Percentiles rank a stretch among this genome's conserved stretches.
phyloP scores from a whole-genome alignment of 495 filamentous ascomycete genomes.

The Penicillium egyptiacum region DNA sequence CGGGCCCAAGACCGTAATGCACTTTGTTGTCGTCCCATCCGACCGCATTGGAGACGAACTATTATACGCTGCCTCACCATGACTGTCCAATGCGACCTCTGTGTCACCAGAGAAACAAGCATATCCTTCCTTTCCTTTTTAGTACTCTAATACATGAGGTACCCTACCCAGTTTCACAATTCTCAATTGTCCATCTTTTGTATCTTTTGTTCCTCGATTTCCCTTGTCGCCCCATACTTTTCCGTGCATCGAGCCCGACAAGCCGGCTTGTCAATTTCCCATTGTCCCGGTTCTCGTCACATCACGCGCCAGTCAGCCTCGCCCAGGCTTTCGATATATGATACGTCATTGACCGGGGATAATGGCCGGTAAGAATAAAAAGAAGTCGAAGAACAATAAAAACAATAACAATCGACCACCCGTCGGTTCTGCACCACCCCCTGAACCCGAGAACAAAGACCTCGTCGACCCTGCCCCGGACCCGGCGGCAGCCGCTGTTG shows the following conservation, averaged over 20 bases:
- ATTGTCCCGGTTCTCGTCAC: constrained; percentile 33
- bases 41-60: constrained; percentile 34
- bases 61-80: constrained; percentile 48
- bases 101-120: constrained; percentile 28
- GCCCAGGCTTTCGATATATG: constrained; percentile 28
- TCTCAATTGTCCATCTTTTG: constrained; percentile 31
- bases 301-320: constrained; percentile 28
- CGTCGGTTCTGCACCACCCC: constrained; percentile 29
- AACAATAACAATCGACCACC: constrained; percentile 34
- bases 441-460: constrained; percentile 22
- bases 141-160: constrained; percentile 35
- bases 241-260: constrained; percentile 33
- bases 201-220: constrained; percentile 18
- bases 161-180: constrained; percentile 29
- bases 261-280: constrained; percentile 31
- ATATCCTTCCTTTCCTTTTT: constrained; percentile 32
- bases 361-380: constrained; percentile 37
- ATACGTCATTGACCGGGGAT: constrained; percentile 38
- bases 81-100: constrained; percentile 28
- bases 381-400: constrained; percentile 41
- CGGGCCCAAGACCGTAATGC: constrained; percentile 31
- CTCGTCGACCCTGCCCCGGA: constrained; percentile 24
- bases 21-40: constrained; percentile 31
- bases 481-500: constrained; percentile 31
- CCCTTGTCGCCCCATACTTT: constrained; percentile 22